phyloP scores from a whole-genome alignment of 257 asterid genomes.

The Capsicum baccatum region DNA sequence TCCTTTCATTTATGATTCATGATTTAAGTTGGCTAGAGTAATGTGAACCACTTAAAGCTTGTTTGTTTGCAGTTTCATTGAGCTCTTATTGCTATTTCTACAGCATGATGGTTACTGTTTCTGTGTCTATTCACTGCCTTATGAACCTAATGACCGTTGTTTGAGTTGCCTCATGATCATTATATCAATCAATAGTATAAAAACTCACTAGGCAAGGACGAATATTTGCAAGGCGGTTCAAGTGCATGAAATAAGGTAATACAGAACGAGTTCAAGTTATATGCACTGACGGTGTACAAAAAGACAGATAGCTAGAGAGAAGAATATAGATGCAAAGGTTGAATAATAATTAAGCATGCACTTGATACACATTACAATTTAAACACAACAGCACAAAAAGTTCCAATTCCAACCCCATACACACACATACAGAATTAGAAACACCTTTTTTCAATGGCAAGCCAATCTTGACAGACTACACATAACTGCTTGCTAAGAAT shows the following conservation, averaged over 20 bases:
- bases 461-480: constrained; percentile 29
- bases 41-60: neutral
- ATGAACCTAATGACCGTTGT: neutral
- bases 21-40: neutral
- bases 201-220: neutral
- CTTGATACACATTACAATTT: neutral
- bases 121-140: neutral
- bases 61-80: constrained; percentile 21
- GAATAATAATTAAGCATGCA: neutral
- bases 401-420: neutral
- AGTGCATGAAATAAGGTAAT: neutral
- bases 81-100: neutral
- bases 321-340: neutral
- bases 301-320: neutral
- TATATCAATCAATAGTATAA: neutral
- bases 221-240: neutral
- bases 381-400: constrained; percentile 7
- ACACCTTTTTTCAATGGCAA: neutral
- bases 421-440: neutral
- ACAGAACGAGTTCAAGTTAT: neutral
- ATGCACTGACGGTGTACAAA: neutral
- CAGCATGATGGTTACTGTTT: neutral
- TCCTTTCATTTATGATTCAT: neutral
- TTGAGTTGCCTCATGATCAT: neutral
- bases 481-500: constrained; percentile 25